Evolutionary conservation across 2,329 filamentous ascomycete genomes (phyloP).

Genomic region (Aspergillus niger): DNA sequence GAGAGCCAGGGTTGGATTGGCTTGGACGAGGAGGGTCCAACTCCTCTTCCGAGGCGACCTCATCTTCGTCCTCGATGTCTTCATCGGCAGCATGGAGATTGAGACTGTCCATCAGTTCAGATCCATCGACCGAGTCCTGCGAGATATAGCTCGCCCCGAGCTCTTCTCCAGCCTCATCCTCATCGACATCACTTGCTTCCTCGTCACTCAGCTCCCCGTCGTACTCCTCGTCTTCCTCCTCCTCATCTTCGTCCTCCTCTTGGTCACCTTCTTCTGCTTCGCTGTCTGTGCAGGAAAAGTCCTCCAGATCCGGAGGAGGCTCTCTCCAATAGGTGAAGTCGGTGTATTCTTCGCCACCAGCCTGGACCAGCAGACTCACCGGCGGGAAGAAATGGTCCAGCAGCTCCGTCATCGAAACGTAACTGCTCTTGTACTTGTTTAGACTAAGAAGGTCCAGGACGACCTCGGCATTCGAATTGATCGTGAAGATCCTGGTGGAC

Average conservation of each 20-base stretch:
- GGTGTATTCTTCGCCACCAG: conserved; percentile 90
- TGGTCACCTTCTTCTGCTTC: conserved; percentile 51
- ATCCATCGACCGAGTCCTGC: conserved; percentile 48
- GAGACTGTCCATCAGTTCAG: conserved; percentile 46
- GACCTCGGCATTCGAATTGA: conserved; percentile 97
- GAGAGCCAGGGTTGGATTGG: background rate
- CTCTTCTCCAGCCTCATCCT: conserved; percentile 56
- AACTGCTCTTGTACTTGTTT: conserved; percentile 94
- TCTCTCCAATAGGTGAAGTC: conserved; percentile 98
- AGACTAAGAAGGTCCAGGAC: conserved; percentile 85
- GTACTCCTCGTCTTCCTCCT: conserved; percentile 45
- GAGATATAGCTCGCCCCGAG: conserved; percentile 41
- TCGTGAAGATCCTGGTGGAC: conserved; percentile 92
- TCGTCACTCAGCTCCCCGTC: conserved; percentile 52
- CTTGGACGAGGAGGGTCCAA: background rate
- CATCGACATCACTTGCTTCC: conserved; percentile 51
- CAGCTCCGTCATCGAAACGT: conserved; percentile 94
- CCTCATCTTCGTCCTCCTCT: conserved; percentile 53
- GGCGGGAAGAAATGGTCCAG: conserved; percentile 98
- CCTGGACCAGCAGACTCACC: conserved; percentile 79
- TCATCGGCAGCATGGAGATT: conserved; percentile 25
- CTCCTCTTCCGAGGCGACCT: conserved; percentile 9
- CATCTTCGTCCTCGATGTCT: conserved; percentile 27
- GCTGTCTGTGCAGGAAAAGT: conserved; percentile 83
- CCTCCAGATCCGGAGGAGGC: conserved; percentile 76